These are phyloP conservation scores for Albifimbria verrucaria DNA, from an alignment of 2,329 filamentous ascomycete species.

Conservation along the genomic window DNA sequence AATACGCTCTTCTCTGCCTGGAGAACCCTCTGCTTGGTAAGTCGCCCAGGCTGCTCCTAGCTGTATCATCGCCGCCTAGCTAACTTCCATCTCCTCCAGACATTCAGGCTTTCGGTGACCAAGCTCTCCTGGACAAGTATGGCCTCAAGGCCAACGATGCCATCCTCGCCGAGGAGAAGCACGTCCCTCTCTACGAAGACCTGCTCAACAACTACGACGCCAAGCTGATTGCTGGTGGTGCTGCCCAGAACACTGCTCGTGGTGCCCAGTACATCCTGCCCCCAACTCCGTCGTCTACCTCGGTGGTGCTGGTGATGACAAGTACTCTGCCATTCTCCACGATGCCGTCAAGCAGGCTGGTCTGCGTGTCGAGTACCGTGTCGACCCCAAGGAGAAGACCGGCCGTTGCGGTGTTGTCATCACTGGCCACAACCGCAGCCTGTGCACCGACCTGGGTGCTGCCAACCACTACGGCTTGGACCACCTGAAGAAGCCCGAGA, in stretches of 20 bases:
- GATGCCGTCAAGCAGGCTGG: constrained; percentile 85
- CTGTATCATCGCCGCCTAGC: neutral
- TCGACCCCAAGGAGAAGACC: constrained; percentile 79
- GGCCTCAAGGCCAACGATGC: constrained; percentile 93
- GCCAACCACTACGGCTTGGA: constrained; percentile 97
- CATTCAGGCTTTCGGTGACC: constrained; percentile 83
- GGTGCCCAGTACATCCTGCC: constrained; percentile 96
- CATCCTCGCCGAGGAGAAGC: constrained; percentile 91
- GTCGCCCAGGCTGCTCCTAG: no score
- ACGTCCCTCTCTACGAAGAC: constrained; percentile 87
- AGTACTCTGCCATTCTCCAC: constrained; percentile 85
- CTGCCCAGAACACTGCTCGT: constrained; percentile 95
- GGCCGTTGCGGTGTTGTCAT: constrained; percentile 96
- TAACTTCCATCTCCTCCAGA: constrained; percentile 46
- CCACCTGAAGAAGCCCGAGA: constrained; percentile 84
- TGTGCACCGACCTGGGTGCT: constrained; percentile 92
- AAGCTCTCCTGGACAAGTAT: constrained; percentile 88
- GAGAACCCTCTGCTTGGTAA: constrained; percentile 96
- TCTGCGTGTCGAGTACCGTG: constrained; percentile 89
- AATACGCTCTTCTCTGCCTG: constrained; percentile 86
- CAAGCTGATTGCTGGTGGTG: constrained; percentile 92
- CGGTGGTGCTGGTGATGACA: constrained; percentile 91
- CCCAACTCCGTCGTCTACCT: constrained; percentile 89
- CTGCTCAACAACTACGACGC: constrained; percentile 88
- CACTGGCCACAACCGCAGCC: constrained; percentile 90